These are phyloP conservation scores for Aspergillus thermomutatus DNA, from an alignment of 2,329 filamentous ascomycete species.

Conservation along the genomic window DNA sequence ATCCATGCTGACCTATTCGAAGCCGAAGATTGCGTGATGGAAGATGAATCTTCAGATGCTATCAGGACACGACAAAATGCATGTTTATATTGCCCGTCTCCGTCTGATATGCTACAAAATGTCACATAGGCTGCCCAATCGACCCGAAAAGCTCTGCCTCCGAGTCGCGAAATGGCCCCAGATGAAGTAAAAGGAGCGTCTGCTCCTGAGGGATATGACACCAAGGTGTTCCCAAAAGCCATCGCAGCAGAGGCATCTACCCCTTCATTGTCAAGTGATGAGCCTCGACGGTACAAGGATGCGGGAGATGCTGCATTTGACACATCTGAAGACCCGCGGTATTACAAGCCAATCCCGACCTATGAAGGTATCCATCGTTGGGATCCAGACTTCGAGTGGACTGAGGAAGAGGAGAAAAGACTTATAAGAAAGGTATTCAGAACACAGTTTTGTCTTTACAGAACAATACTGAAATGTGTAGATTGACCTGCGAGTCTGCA, in stretches of 20 bases:
- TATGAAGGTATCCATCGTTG: constrained; percentile 50
- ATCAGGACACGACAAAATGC: background rate
- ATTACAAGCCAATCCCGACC: constrained; percentile 37
- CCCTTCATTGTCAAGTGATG: constrained; percentile 7
- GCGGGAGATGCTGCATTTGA: constrained; percentile 34
- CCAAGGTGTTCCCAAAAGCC: constrained; percentile 7
- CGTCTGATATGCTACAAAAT: background rate
- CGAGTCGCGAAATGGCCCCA: constrained; percentile 12
- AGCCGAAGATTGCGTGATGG: constrained; percentile 16
- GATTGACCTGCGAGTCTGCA: constrained; percentile 43
- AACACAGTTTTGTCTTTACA: background rate
- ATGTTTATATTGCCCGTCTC: background rate
- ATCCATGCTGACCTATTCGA: constrained; percentile 1
- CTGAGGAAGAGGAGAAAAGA: constrained; percentile 41
- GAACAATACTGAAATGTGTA: constrained; percentile 6
- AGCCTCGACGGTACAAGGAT: constrained; percentile 3
- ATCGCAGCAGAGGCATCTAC: constrained; percentile 11
- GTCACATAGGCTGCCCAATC: background rate
- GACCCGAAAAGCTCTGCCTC: background rate
- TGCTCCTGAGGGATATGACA: constrained; percentile 5
- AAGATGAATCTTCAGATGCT: background rate
- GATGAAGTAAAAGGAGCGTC: constrained; percentile 11
- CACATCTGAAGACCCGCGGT: constrained; percentile 31
- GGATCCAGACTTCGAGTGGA: constrained; percentile 47
- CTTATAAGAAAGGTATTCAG: constrained; percentile 35